Evolutionary conservation across 495 filamentous ascomycete genomes (phyloP).

Genomic region (Oleoguttula mirabilis): DNA sequence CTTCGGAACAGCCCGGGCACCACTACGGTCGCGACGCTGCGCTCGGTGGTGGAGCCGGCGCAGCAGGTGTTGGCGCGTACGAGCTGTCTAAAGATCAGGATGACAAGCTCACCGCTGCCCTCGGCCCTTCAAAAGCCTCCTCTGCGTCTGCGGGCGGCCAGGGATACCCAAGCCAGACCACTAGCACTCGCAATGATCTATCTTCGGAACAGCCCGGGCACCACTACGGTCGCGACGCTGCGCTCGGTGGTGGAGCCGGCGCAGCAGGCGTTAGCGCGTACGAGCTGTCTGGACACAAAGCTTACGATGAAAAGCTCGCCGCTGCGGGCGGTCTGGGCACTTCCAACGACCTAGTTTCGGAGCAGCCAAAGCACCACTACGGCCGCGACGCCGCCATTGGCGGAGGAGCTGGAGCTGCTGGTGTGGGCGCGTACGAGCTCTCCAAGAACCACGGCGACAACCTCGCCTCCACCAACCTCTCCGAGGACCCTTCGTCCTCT

Average conservation of each 20-base stretch:
- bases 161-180: too few relatives aligned
- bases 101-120: too few relatives aligned
- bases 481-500: too few relatives aligned
- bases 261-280: conserved; percentile 8
- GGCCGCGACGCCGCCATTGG: conserved; percentile 22
- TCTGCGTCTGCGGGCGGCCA: too few relatives aligned
- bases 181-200: too few relatives aligned
- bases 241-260: conserved; percentile 12
- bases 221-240: conserved; percentile 22
- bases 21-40: too few relatives aligned
- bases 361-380: conserved; percentile 25
- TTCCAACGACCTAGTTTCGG: too few relatives aligned
- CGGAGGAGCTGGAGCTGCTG: conserved; percentile 17
- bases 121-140: too few relatives aligned
- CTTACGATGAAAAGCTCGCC: background rate
- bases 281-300: background rate
- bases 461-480: background rate
- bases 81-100: too few relatives aligned
- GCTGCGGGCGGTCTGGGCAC: background rate
- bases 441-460: background rate
- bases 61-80: too few relatives aligned
- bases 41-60: too few relatives aligned
- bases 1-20: too few relatives aligned
- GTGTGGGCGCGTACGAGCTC: conserved; percentile 10
- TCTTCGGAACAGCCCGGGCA: conserved; percentile 11